Percentiles rank a stretch among this genome's conserved stretches.
phyloP scores from a whole-genome alignment of 345 rosid species.

The Bretschneidera sinensis region DNA sequence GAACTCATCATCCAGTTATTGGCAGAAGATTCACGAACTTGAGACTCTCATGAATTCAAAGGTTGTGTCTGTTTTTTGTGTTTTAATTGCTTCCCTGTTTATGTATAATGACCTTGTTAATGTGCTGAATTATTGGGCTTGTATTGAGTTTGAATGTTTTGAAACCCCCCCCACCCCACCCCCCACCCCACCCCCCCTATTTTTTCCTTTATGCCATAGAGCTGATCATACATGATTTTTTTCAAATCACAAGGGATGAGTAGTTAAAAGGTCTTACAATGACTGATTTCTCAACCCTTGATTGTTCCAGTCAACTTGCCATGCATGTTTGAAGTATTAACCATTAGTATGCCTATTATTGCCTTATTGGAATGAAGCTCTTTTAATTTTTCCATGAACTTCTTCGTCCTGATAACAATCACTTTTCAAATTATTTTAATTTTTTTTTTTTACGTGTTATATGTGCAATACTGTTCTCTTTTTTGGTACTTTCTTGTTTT shows the following conservation, averaged over 20 bases:
- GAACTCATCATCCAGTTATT: slow-evolving; percentile 32
- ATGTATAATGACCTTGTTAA: slow-evolving; percentile 3
- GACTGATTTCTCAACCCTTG: background rate
- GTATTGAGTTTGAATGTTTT: too few species aligned
- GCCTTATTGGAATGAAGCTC: too few species aligned
- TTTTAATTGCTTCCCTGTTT: slow-evolving; percentile 5
- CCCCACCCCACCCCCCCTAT: too few species aligned
- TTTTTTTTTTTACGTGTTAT: too few species aligned
- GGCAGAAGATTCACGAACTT: slow-evolving; percentile 54
- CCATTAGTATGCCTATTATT: too few species aligned
- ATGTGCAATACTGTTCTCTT: too few species aligned
- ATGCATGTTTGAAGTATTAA: too few species aligned
- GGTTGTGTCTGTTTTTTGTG: slow-evolving; percentile 47
- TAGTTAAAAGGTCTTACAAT: background rate
- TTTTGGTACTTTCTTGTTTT: too few species aligned
- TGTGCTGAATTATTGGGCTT: background rate
- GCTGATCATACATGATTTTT: background rate
- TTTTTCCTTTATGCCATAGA: background rate
- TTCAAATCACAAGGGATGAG: background rate
- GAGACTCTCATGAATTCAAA: slow-evolving; percentile 78
- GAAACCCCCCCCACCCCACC: too few species aligned
- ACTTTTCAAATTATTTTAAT: too few species aligned
- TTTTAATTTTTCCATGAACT: too few species aligned
- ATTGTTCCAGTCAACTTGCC: background rate
- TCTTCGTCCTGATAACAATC: too few species aligned